Base-by-base conservation (phyloP, 2,329 filamentous ascomycete genomes). In the Calonectria pauciramosa region DNA sequence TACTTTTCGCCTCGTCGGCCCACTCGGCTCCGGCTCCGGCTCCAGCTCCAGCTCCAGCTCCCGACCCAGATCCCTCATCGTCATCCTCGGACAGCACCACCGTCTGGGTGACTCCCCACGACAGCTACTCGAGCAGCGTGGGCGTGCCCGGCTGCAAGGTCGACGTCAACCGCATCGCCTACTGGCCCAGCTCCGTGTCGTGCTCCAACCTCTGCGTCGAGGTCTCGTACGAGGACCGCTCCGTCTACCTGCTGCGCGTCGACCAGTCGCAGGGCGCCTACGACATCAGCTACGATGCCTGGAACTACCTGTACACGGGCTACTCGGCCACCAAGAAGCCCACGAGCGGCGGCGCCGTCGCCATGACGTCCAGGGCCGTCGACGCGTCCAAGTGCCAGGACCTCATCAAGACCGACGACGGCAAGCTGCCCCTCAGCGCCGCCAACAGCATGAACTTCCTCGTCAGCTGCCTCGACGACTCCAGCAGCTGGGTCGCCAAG, bases 141-240 rank as follows among this genome's bases (percentile, higher is more conserved):
- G 91, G 91, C 47, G 90, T 92, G 0, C 85, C 90, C n/a, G 91
- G 91, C 38, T 92, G 91, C 87, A 90, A 91, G 80, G 87, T 92
- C 81, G 83, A 92, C 83, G 91, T 89, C 47, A 87, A 92, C 83
- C 89, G 90, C 73, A 86, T 92, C 70, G 91, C 91, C 30, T 92
- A 92, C 86, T 92, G 90, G 90, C 91, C 91, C 5, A 80, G 79
- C n/a, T 82, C 86, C 4, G 85, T 91, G 72, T 86, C 88, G 84
- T 92, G 91, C 86, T 84, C 86, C 83, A 88, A 89, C 79, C 85
- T 92, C 78, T 92, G 91, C 84, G 85, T 92, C 73, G 86, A 87
- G 69, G 84, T 92, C 69, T 85, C 83, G 56, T 87, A 89, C 82
- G 82, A 84, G 38, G 88, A 85, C 71, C 89, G 90, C 63, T 85